A percentile compares a stretch with the other conserved stretches of the same genome.
Evolutionary conservation across 1,139 yeast genomes (phyloP).

Genomic region (Pneumocystis wakefieldiae): DNA sequence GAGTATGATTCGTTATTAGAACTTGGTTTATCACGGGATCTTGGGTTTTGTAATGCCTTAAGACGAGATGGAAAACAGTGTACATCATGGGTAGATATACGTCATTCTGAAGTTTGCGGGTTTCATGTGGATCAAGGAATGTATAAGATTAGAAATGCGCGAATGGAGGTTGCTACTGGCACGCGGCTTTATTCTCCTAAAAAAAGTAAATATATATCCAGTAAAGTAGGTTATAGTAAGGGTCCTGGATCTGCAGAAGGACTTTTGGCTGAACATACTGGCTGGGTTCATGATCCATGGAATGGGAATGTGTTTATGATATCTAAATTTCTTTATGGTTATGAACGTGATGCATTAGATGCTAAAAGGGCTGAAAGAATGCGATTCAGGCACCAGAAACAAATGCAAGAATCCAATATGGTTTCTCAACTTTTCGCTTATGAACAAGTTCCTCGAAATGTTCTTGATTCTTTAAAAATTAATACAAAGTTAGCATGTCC

Average conservation of each 20-base stretch:
- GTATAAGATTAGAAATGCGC: constrained; percentile 26
- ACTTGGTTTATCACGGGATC: constrained; percentile 56
- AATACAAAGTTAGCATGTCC: background rate
- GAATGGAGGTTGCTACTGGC: constrained; percentile 15
- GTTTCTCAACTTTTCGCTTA: background rate
- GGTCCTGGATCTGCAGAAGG: background rate
- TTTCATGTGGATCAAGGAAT: constrained; percentile 52
- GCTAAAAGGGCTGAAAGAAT: background rate
- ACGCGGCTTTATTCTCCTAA: constrained; percentile 6
- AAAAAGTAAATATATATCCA: background rate
- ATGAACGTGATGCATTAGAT: background rate
- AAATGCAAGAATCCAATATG: background rate
- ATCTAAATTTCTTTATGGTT: background rate
- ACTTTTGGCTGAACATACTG: background rate
- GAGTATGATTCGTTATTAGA: constrained; percentile 44
- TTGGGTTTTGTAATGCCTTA: constrained; percentile 50
- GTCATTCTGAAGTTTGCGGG: constrained; percentile 44
- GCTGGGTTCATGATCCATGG: background rate
- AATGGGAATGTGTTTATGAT: background rate
- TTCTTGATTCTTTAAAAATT: background rate
- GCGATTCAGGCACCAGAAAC: background rate
- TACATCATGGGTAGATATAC: constrained; percentile 41
- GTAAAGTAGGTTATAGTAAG: background rate
- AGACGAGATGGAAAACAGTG: constrained; percentile 39
- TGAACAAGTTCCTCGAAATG: background rate